Percentiles rank a stretch among this genome's conserved stretches.
Conservation (phyloP, 2,329 filamentous ascomycete genomes). For the Knufia petricola region DNA sequence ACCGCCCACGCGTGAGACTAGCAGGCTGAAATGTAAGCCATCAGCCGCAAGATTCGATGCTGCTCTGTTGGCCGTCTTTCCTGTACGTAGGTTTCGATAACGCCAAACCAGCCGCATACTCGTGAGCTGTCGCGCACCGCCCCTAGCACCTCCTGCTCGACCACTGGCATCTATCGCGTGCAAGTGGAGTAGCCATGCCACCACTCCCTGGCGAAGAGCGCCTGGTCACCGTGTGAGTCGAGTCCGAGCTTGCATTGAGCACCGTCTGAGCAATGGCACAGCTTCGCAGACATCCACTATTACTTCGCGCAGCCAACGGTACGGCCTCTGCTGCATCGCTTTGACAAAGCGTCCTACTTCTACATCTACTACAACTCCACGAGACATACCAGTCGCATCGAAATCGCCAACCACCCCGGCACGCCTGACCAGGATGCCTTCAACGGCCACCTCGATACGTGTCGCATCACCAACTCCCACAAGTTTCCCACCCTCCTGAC, state of each 20-base stretch:
- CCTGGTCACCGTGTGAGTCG: conserved; percentile 37
- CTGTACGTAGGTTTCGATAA: too few species aligned
- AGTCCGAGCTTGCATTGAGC: not conserved
- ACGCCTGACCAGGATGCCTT: conserved; percentile 57
- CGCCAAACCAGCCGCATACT: too few species aligned
- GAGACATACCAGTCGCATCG: conserved; percentile 45
- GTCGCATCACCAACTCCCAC: conserved; percentile 46
- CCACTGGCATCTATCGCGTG: too few species aligned
- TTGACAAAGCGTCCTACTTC: conserved; percentile 55
- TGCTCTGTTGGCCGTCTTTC: too few species aligned
- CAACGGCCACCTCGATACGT: conserved; percentile 45
- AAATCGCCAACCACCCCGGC: conserved; percentile 55
- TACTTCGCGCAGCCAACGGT: conserved; percentile 49
- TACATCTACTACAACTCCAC: conserved; percentile 53
- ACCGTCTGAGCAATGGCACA: conserved; percentile 25
- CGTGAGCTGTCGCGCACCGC: not conserved
- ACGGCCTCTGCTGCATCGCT: conserved; percentile 51
- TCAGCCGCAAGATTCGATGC: too few species aligned
- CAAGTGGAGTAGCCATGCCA: conserved; percentile 31
- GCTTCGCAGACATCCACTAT: conserved; percentile 56
- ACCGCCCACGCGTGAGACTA: not conserved
- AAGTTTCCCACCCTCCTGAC: conserved; percentile 53
- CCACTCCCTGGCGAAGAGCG: conserved; percentile 38
- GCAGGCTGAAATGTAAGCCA: too few species aligned
- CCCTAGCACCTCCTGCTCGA: too few species aligned